Evolutionary conservation across 495 filamentous ascomycete genomes (phyloP).

Genomic region (Neohortaea acidophila): DNA sequence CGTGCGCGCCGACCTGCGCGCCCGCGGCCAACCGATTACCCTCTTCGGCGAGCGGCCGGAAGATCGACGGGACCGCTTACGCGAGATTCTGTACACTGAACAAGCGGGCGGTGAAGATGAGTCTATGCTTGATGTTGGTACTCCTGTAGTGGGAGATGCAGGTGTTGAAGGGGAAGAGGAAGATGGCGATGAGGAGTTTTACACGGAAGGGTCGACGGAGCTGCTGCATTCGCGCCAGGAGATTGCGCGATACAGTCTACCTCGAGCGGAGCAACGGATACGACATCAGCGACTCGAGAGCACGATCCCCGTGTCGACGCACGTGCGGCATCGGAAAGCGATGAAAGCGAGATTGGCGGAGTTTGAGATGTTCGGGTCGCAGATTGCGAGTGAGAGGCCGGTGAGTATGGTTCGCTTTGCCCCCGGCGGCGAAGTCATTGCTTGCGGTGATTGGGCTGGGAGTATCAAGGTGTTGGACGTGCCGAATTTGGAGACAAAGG

Average conservation of each 20-base stretch:
- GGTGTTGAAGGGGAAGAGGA: conserved; percentile 25
- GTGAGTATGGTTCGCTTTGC: conserved; percentile 83
- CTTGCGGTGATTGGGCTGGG: conserved; percentile 83
- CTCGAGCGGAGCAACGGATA: conserved; percentile 61
- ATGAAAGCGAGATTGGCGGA: conserved; percentile 69
- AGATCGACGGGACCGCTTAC: conserved; percentile 73
- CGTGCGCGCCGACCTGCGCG: conserved; percentile 64
- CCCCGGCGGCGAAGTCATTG: conserved; percentile 67
- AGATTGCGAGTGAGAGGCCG: conserved; percentile 79
- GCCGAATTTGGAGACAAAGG: conserved; percentile 63
- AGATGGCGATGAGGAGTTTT: conserved; percentile 59
- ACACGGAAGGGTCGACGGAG: conserved; percentile 62
- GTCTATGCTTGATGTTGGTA: conserved; percentile 37
- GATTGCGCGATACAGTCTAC: conserved; percentile 76
- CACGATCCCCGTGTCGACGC: conserved; percentile 66
- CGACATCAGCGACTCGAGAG: conserved; percentile 63
- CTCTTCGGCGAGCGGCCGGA: conserved; percentile 83
- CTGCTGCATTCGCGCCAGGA: conserved; percentile 61
- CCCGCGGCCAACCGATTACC: conserved; percentile 81
- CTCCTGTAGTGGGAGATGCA: conserved; percentile 10
- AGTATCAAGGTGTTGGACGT: conserved; percentile 72
- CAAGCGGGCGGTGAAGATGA: conserved; percentile 47
- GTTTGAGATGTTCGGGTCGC: conserved; percentile 83
- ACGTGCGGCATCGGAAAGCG: conserved; percentile 76
- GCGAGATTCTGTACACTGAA: conserved; percentile 55